Base-by-base conservation (phyloP, 495 filamentous ascomycete species). In the Daldinia decipiens region DNA sequence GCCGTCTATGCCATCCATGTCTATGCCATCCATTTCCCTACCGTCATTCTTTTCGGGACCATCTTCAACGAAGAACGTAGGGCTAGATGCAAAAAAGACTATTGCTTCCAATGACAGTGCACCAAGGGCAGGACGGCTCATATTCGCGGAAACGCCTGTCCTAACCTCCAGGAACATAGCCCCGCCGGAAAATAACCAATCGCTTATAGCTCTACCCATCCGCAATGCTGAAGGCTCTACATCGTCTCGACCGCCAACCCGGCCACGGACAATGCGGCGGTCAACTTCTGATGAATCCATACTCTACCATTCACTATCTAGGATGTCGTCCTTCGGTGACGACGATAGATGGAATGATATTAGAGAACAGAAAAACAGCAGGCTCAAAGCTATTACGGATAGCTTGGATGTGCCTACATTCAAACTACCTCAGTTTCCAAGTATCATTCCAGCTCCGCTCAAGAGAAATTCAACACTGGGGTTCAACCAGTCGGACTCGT, bases 381-480 rank as follows among this genome's bases (percentile, higher is more conserved):
- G 95, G 31, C 81, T 95, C 71, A 97, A 97, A 80, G 95, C 95
- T 2, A 95, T 98, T 78, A 91, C 88, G 73, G 95, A 98, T 75
- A 96, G 89, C 77, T 87, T 90, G 77, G 94, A 95, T 74, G 89
- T 77, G 50, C 83, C 90, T 11, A 92, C 85, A 63, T 92, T 93
- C 77, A 89, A 88, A 59, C 74, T 91, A 67, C 89, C 87, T 11
- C 83, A 87, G 57, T 75, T 92, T 61, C 87, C 89, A 2, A 89
- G 82, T 67, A 87, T 89, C 72, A 60, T 81, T 6, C 79, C 77
- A 39, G 80, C 76, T 58, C 81, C 83, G 56, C 79, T 80, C 24
- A 80, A 79, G 59, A 80, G 51, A 59, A 66, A 78, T 32, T 47
- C 68, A 38, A 31, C 73, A 9, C 52, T 73, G 26, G 62, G 75